phyloP scores from a whole-genome alignment of 78 protist genomes.

The Dictyostelium capitatum region DNA sequence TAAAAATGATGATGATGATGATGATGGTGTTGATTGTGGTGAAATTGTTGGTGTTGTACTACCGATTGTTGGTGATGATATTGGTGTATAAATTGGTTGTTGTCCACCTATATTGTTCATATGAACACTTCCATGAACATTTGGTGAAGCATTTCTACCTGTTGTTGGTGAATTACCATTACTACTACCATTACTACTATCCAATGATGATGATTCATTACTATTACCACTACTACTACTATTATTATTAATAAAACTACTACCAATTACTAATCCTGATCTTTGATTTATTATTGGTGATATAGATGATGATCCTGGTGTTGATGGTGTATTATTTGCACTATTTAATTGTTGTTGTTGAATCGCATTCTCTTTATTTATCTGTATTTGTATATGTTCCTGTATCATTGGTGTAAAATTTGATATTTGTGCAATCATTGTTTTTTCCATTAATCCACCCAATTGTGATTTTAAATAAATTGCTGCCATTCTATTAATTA shows the following conservation, averaged over 20 bases:
- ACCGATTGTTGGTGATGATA: neutral
- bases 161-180: neutral
- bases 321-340: neutral
- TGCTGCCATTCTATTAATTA: constrained; percentile 61
- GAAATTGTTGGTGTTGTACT: neutral
- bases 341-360: neutral
- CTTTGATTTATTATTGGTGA: neutral
- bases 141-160: neutral
- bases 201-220: too few species aligned
- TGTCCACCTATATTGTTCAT: neutral
- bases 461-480: constrained; percentile 46
- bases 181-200: neutral
- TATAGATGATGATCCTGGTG: neutral
- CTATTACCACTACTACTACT: neutral
- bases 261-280: neutral
- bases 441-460: constrained; percentile 18
- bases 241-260: neutral
- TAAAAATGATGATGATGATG: neutral
- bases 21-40: neutral
- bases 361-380: neutral
- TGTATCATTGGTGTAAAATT: constrained; percentile 32
- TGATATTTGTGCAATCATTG: constrained; percentile 12
- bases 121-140: constrained; percentile 22
- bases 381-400: neutral
- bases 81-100: neutral